Evolutionary conservation across 2,329 filamentous ascomycete species (phyloP).

Genomic region (Clarireedia hainanense): DNA sequence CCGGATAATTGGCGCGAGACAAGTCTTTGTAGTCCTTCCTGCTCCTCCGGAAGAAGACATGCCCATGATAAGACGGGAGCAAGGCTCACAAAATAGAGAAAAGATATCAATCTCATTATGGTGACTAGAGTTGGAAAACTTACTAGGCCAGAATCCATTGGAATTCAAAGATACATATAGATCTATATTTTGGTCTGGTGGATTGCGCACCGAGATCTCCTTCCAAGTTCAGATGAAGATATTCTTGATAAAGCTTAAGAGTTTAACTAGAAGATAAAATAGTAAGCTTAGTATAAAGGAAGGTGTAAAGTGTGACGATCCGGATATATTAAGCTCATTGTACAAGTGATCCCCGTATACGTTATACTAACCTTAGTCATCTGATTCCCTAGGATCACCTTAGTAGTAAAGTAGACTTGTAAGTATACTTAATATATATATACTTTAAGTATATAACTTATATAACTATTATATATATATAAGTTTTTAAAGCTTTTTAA

Average conservation of each 20-base stretch:
- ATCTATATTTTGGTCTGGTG: background rate
- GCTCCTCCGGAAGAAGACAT: conserved; percentile 35
- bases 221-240: background rate
- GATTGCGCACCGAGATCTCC: background rate
- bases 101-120: conserved; percentile 18
- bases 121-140: background rate
- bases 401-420: too few relatives aligned
- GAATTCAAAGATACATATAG: background rate
- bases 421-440: too few relatives aligned
- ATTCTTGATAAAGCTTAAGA: background rate
- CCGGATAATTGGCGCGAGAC: conserved; percentile 13
- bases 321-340: background rate
- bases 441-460: too few relatives aligned
- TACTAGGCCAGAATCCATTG: background rate
- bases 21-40: conserved; percentile 16
- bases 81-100: conserved; percentile 13
- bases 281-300: background rate
- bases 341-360: too few relatives aligned
- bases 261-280: background rate
- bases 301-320: background rate
- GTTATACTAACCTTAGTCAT: too few relatives aligned
- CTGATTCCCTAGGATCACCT: too few relatives aligned
- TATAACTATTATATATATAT: too few relatives aligned
- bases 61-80: conserved; percentile 13
- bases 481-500: too few relatives aligned